Conservation (phyloP, 768 basidiomycete genomes). For the Favolaschia claudopus region DNA sequence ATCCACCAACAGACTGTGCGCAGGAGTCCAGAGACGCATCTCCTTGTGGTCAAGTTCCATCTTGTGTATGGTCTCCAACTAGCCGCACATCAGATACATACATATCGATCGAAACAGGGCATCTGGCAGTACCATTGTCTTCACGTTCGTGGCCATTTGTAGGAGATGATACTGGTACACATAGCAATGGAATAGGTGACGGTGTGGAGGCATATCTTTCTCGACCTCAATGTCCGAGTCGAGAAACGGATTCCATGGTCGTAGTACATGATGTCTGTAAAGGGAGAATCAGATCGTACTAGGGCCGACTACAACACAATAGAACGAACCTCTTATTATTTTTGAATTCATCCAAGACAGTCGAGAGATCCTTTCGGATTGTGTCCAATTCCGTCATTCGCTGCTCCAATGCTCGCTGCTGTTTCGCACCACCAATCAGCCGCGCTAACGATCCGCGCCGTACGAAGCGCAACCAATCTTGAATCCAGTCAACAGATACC, state of each 20-base stretch:
- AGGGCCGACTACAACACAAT: not conserved
- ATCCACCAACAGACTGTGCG: constrained; percentile 43
- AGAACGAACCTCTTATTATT: constrained; percentile 55
- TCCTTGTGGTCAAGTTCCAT: constrained; percentile 57
- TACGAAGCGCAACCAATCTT: constrained; percentile 59
- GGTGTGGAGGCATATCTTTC: constrained; percentile 64
- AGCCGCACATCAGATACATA: not conserved
- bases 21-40: constrained; percentile 67
- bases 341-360: constrained; percentile 54
- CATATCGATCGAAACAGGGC: not conserved
- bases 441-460: constrained; percentile 45
- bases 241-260: constrained; percentile 66
- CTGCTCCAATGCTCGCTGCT: constrained; percentile 38
- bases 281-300: not conserved
- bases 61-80: constrained; percentile 66
- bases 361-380: constrained; percentile 44
- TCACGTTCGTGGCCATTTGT: constrained; percentile 44
- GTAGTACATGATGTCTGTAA: constrained; percentile 56
- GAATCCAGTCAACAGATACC: constrained; percentile 47
- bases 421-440: constrained; percentile 40
- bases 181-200: constrained; percentile 77
- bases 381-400: constrained; percentile 46
- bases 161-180: constrained; percentile 70
- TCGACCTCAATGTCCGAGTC: constrained; percentile 40
- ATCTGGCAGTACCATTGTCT: constrained; percentile 48